Evolutionary conservation across 2,329 filamentous ascomycete genomes (phyloP).

Genomic region (Diaporthe ampelina): DNA sequence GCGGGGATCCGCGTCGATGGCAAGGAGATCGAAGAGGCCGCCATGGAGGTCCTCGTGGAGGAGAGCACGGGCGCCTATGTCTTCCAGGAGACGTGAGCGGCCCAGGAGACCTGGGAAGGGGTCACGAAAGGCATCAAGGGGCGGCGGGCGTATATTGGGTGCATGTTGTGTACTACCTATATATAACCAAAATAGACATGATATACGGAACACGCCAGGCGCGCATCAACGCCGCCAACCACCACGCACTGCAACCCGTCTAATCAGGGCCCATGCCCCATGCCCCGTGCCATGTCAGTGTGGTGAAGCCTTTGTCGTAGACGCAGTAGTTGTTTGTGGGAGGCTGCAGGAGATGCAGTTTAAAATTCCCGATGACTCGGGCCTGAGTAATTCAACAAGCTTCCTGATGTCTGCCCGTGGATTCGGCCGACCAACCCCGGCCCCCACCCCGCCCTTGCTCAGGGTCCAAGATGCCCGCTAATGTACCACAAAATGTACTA

Average conservation of each 20-base stretch:
- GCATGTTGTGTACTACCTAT: slow-evolving; percentile 24
- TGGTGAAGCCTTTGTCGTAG: slow-evolving; percentile 85
- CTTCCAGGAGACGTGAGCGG: slow-evolving; percentile 76
- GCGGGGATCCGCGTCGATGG: slow-evolving; percentile 85
- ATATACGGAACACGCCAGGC: slow-evolving; percentile 2
- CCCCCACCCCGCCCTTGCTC: not conserved
- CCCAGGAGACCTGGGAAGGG: not conserved
- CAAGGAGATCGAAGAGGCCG: slow-evolving; percentile 86
- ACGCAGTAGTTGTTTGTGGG: slow-evolving; percentile 99
- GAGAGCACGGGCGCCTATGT: slow-evolving; percentile 83
- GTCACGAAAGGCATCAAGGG: not conserved
- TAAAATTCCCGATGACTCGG: slow-evolving; percentile 35
- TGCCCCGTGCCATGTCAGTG: slow-evolving; percentile 76
- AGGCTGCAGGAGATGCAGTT: slow-evolving; percentile 84
- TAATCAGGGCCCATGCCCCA: slow-evolving; percentile 46
- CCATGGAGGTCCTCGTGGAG: slow-evolving; percentile 85
- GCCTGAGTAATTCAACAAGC: too few relatives aligned
- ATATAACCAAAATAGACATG: slow-evolving; percentile 32
- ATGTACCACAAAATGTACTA: too few relatives aligned
- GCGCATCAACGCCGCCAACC: slow-evolving; percentile 31
- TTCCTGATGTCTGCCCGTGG: too few relatives aligned
- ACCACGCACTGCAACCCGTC: slow-evolving; percentile 17
- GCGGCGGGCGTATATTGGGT: not conserved
- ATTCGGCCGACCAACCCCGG: too few relatives aligned
- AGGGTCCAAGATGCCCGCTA: not conserved